phyloP scores from a whole-genome alignment of 257 asterid genomes.

The Ballota nigra region DNA sequence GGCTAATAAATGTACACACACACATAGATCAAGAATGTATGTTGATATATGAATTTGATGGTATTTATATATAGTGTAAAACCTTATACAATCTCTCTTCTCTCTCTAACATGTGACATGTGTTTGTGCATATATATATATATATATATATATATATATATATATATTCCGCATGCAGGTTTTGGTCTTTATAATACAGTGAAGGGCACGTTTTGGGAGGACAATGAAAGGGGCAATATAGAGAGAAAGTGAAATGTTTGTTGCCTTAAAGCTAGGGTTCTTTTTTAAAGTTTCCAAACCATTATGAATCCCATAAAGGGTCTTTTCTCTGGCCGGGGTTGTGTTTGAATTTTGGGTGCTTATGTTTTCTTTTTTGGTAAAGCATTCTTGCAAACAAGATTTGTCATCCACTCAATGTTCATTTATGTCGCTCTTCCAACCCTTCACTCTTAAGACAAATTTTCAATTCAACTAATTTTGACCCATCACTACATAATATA shows the following conservation, averaged over 20 bases:
- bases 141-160: too few species aligned
- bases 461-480: not conserved
- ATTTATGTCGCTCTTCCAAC: constrained; percentile 12
- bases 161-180: constrained; percentile 38
- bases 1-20: not conserved
- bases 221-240: constrained; percentile 24
- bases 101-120: not conserved
- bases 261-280: constrained; percentile 30
- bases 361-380: constrained; percentile 35
- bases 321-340: constrained; percentile 22
- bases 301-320: constrained; percentile 27
- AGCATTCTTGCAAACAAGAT: constrained; percentile 33
- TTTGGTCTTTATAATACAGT: constrained; percentile 26
- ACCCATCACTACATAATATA: too few species aligned
- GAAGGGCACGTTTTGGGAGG: constrained; percentile 33
- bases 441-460: not conserved
- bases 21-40: constrained; percentile 15
- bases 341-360: constrained; percentile 33
- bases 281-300: constrained; percentile 25
- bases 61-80: not conserved
- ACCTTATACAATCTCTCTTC: not conserved
- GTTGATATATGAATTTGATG: not conserved
- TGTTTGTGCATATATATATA: too few species aligned
- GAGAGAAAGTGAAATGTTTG: constrained; percentile 22
- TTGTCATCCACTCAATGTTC: constrained; percentile 17